These are phyloP conservation scores for Ophiocordyceps camponoti-leonardi DNA, from an alignment of 2,329 filamentous ascomycete species.

Conservation along the genomic window DNA sequence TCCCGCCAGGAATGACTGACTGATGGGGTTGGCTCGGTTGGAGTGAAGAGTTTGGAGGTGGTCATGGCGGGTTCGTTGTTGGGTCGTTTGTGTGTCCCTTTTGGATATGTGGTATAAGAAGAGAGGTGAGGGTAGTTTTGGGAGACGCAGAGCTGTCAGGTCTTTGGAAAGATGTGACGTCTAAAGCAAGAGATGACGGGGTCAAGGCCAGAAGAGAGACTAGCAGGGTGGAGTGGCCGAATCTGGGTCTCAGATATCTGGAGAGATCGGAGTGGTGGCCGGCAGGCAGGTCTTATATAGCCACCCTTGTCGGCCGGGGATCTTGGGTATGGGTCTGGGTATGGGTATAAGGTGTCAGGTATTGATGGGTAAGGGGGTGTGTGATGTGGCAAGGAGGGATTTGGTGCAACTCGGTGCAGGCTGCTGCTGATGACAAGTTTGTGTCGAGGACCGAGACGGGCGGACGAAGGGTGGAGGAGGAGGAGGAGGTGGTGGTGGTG, in stretches of 20 bases:
- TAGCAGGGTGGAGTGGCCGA: slow-evolving; percentile 1
- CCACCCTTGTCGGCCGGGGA: background rate
- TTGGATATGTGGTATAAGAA: background rate
- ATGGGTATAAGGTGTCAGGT: too few relatives aligned
- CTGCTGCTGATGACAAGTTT: slow-evolving; percentile 1
- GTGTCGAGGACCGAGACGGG: background rate
- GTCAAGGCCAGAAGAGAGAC: slow-evolving; percentile 1
- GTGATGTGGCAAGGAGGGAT: slow-evolving; percentile 4
- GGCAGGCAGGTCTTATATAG: slow-evolving; percentile 3
- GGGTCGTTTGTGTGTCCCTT: background rate
- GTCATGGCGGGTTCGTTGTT: slow-evolving; percentile 4
- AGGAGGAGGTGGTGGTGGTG: too few relatives aligned
- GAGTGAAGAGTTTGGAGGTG: slow-evolving; percentile 9
- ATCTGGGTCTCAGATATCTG: slow-evolving; percentile 2
- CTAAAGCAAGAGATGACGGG: background rate
- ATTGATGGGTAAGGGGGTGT: background rate
- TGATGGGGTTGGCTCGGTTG: slow-evolving; percentile 6
- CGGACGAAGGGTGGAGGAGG: background rate
- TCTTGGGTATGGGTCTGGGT: background rate
- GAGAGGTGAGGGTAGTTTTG: background rate
- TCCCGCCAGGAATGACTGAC: slow-evolving; percentile 31
- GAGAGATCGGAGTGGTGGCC: slow-evolving; percentile 1
- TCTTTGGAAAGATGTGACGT: background rate
- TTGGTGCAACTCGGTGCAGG: slow-evolving; percentile 3
- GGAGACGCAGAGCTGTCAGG: background rate